phyloP scores from a whole-genome alignment of 2,329 filamentous ascomycete genomes.

The Diplodia sapinea region DNA sequence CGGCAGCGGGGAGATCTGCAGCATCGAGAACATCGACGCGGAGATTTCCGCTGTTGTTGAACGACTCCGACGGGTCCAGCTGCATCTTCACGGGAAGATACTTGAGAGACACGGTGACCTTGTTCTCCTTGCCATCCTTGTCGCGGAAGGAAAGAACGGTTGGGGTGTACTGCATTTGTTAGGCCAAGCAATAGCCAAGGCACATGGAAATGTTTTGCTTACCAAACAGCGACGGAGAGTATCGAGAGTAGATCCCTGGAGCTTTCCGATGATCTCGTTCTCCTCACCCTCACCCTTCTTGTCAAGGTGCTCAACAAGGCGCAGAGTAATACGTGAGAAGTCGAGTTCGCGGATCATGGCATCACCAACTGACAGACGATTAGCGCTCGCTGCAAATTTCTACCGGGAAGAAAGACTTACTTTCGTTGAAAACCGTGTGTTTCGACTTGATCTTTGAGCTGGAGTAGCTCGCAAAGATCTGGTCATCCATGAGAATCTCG shows the following conservation, averaged over 20 bases:
- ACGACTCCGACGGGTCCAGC: slow-evolving; percentile 91
- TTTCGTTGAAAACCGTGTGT: slow-evolving; percentile 81
- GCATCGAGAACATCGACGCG: slow-evolving; percentile 93
- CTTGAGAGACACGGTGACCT: slow-evolving; percentile 88
- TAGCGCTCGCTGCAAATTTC: slow-evolving; percentile 37
- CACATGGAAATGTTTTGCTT: background rate
- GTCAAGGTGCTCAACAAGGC: slow-evolving; percentile 80
- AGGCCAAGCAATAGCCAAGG: slow-evolving; percentile 53
- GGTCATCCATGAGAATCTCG: slow-evolving; percentile 92
- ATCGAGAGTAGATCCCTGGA: slow-evolving; percentile 83
- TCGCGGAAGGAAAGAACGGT: slow-evolving; percentile 81
- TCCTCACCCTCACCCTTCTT: slow-evolving; percentile 70
- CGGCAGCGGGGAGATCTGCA: slow-evolving; percentile 84
- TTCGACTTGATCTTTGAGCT: slow-evolving; percentile 76
- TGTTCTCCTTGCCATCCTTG: slow-evolving; percentile 75
- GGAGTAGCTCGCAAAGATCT: slow-evolving; percentile 86
- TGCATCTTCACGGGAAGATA: slow-evolving; percentile 95
- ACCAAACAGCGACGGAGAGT: slow-evolving; percentile 82
- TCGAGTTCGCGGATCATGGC: slow-evolving; percentile 97
- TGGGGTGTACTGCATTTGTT: slow-evolving; percentile 69
- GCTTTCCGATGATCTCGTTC: slow-evolving; percentile 77
- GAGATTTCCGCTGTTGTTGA: slow-evolving; percentile 97
- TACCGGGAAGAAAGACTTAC: slow-evolving; percentile 45
- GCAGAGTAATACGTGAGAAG: slow-evolving; percentile 88
- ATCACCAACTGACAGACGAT: slow-evolving; percentile 68